Evolutionary conservation across 2,329 filamentous ascomycete species (phyloP), one percentile per base, ranked within the genome.

Genomic region (Aureobasidium uvarum): DNA sequence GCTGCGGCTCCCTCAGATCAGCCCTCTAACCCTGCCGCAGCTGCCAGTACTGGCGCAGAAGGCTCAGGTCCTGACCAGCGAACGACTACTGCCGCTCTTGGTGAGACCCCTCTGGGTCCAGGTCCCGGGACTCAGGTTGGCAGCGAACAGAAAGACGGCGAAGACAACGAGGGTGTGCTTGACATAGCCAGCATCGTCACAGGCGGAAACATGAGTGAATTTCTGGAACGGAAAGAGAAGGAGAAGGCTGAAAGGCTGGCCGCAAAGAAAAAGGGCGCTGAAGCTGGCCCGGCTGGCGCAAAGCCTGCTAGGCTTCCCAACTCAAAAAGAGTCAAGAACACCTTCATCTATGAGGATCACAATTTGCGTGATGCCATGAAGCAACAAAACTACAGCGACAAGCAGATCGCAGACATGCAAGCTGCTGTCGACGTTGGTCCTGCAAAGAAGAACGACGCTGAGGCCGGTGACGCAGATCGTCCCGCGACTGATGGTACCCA

Each of bases 161-260:
- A 85, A 7, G 84, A 87, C 7, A 83, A 86, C 1, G 90, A 94
- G 66, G 91, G 91, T 28, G 89, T 93, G 10, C 80, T 95, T 3
- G 90, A 95, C 70, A 90, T 95, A 54, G 91, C 91, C n/a, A 89
- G 85, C 69, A 93, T 95, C 69, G 90, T 95, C 41, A 89, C 89
- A 1, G 89, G 87, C 70, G 91, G 91, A 38, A 75, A 76, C 67
- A 91, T 91, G 70, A 86, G 87, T 70, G 91, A 95, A 71, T 94
- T 92, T 71, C 79, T 95, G 6, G 91, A 90, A 11, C 65, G 65
- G 14, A 68, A 68, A 50, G 90, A 94, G 73, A 89, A 87, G 74
- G 89, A 93, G 73, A 93, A 91, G 81, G 81, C 83, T 5, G 87
- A 89, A 67, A 88, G 86, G 76, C 78, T 79, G 1, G 77, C 84